These are phyloP conservation scores for Bruguiera gymnorhiza DNA, from an alignment of 345 rosid species.

Conservation along the genomic window DNA sequence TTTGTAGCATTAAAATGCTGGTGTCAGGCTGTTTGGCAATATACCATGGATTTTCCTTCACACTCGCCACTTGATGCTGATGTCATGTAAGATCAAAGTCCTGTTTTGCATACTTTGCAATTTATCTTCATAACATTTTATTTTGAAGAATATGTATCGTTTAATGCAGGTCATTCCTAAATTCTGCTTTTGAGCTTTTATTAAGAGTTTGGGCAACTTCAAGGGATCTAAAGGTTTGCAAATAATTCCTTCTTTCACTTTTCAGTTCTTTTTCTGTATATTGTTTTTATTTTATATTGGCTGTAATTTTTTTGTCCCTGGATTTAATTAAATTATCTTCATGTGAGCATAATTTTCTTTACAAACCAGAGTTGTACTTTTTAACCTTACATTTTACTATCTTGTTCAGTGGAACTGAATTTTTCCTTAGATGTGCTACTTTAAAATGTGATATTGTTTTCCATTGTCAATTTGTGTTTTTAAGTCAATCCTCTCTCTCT, in stretches of 20 bases:
- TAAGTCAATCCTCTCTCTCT: no score
- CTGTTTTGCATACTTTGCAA: constrained; percentile 22
- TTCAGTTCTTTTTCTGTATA: neutral
- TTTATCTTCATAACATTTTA: constrained; percentile 2
- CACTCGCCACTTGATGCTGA: constrained; percentile 67
- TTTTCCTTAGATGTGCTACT: no score
- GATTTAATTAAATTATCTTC: neutral
- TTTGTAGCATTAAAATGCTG: constrained; percentile 92
- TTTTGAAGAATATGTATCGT: constrained; percentile 22
- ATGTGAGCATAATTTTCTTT: neutral
- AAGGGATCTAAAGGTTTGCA: constrained; percentile 77
- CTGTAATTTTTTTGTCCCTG: neutral
- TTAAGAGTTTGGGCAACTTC: constrained; percentile 92
- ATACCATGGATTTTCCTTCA: constrained; percentile 54
- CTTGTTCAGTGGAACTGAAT: no score
- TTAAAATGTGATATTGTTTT: no score
- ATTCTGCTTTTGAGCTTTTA: constrained; percentile 92
- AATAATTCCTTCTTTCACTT: neutral
- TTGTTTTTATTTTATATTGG: neutral
- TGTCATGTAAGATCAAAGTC: constrained; percentile 69
- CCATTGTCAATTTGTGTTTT: no score
- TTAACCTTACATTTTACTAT: no score
- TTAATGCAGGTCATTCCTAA: constrained; percentile 73
- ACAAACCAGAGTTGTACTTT: neutral
- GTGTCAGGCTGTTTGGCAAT: constrained; percentile 91